phyloP scores from a whole-genome alignment of 2,329 filamentous ascomycete species.

The Gliomastix tumulicola region DNA sequence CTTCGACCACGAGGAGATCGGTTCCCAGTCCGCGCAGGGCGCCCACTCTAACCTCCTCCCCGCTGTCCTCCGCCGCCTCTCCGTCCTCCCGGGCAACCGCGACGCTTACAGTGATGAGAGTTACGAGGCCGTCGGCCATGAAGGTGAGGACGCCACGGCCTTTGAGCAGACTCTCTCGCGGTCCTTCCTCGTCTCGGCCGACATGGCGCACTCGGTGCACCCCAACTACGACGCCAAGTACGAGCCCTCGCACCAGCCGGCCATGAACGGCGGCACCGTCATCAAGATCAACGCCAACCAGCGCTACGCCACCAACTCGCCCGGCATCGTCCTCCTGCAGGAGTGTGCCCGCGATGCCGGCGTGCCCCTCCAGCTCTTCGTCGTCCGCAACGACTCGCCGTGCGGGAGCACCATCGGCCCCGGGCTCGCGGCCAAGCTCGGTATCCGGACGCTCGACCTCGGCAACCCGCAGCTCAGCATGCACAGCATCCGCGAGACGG shows the following conservation, averaged over 20 bases:
- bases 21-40: constrained; percentile 85
- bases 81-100: constrained; percentile 61
- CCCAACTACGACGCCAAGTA: constrained; percentile 93
- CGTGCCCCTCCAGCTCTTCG: constrained; percentile 90
- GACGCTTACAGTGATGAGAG: constrained; percentile 59
- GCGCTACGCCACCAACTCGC: constrained; percentile 92
- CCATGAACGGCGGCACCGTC: constrained; percentile 94
- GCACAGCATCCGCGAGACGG: constrained; percentile 94
- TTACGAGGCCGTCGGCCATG: constrained; percentile 50
- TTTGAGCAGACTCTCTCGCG: constrained; percentile 89
- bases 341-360: constrained; percentile 69
- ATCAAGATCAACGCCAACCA: constrained; percentile 99
- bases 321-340: constrained; percentile 86
- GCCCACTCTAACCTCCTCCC: constrained; percentile 90
- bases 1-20: constrained; percentile 98
- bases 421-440: constrained; percentile 85
- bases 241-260: constrained; percentile 81
- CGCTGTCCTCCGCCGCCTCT: constrained; percentile 77
- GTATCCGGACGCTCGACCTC: constrained; percentile 82
- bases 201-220: constrained; percentile 96
- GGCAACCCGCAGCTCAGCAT: constrained; percentile 93
- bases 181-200: constrained; percentile 90
- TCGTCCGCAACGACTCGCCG: constrained; percentile 89
- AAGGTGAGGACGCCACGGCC: constrained; percentile 64
- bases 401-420: constrained; percentile 97